Evolutionary conservation across 208 protist species (phyloP), one percentile per base, ranked within the genome.

Genomic region (Phytomonas sp.): DNA sequence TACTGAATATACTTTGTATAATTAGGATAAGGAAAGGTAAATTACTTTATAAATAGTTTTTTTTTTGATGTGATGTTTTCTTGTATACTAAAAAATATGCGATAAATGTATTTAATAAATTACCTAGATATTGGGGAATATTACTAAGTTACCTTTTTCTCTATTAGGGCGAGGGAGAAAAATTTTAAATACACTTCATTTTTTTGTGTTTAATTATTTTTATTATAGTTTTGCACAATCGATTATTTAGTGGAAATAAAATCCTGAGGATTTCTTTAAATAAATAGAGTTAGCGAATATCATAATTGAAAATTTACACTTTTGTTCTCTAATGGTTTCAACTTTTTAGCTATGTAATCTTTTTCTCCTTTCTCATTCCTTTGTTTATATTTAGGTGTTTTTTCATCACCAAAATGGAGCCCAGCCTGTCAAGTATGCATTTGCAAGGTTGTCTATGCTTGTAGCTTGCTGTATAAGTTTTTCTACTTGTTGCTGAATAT

Each of bases 341-440:
- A 33, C 29, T 65, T n/a, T 65, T 65, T 6, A 60, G 0, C 19
- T 65, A 65, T 65, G 61, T n/a, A 26, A 64, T 23, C 8, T 29
- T 64, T 33, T 64, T 64, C 26, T 64, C 23, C 60, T 26, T 37
- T 59, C 2, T 7, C 19, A 42, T 56, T 52, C 26, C 34, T 78
- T 29, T 19, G 49, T 23, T 56, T 26, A 56, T 2, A n/a, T n/a
- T n/a, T 56, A 16, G 12, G 37, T 49, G 36, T 33, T 0, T 37
- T 66, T 2, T 11, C 45, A 63, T 49, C 85, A 97, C 93, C 89
- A 94, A 76, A 95, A 97, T 8, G 93, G 93, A 33, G 88, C 89
- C 93, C 93, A 97, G 0, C 93, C 93, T 3, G 87, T 94, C 42
- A 97, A 79, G 71, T 91, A 97, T 8, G 93, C 93, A 36, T 94